Evolutionary conservation across 2,329 filamentous ascomycete species (phyloP).

Genomic region (Cercospora sp.): DNA sequence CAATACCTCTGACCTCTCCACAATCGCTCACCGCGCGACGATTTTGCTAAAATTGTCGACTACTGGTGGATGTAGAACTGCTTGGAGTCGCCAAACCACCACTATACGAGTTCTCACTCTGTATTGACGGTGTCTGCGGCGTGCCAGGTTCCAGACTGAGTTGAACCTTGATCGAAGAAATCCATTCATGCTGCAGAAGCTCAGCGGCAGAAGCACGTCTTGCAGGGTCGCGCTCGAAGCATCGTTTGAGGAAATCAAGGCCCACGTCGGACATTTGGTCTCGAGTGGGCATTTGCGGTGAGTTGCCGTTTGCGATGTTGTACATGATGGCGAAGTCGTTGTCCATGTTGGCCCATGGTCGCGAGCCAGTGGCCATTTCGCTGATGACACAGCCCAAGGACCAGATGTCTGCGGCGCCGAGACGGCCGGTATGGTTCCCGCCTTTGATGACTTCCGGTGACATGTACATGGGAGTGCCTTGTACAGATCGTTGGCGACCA

Average conservation of each 20-base stretch:
- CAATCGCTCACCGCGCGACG: slow-evolving; percentile 9
- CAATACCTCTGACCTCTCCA: background rate
- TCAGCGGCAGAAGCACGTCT: slow-evolving; percentile 81
- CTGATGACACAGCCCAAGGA: slow-evolving; percentile 94
- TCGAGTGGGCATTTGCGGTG: slow-evolving; percentile 74
- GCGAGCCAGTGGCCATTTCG: slow-evolving; percentile 93
- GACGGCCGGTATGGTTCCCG: slow-evolving; percentile 73
- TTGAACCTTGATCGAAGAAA: slow-evolving; percentile 52
- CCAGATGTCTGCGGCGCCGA: slow-evolving; percentile 92
- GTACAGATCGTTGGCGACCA: slow-evolving; percentile 72
- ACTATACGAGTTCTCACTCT: slow-evolving; percentile 21
- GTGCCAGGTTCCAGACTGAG: slow-evolving; percentile 50
- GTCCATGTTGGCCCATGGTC: slow-evolving; percentile 92
- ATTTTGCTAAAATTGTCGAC: slow-evolving; percentile 16
- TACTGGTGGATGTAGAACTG: slow-evolving; percentile 15
- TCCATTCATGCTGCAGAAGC: slow-evolving; percentile 92
- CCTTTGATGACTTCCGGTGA: slow-evolving; percentile 98
- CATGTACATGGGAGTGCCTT: slow-evolving; percentile 99
- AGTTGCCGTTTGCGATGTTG: slow-evolving; percentile 96
- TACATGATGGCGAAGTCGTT: slow-evolving; percentile 99
- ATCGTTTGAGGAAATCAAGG: slow-evolving; percentile 83
- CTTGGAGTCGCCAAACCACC: slow-evolving; percentile 15
- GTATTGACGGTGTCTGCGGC: slow-evolving; percentile 42
- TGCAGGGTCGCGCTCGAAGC: slow-evolving; percentile 81
- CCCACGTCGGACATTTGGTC: slow-evolving; percentile 84